These are phyloP conservation scores for Rhodotorula sp. DNA, from an alignment of 1,284 basidiomycete species.

Conservation along the genomic window DNA sequence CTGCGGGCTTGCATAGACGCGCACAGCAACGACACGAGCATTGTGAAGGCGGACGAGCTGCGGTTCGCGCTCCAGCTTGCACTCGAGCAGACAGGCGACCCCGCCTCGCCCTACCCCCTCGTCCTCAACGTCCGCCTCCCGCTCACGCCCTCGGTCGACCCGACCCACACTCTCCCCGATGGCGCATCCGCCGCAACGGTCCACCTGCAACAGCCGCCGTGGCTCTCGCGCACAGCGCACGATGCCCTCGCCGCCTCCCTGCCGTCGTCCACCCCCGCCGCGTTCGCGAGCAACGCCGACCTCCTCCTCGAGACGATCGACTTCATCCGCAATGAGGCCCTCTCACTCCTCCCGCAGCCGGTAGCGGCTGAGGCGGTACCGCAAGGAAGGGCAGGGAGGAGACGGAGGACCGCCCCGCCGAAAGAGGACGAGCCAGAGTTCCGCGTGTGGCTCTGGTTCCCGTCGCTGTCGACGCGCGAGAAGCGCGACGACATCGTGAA, in stretches of 20 bases:
- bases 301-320: constrained; percentile 27
- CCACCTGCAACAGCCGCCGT: constrained; percentile 18
- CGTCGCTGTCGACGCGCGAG: constrained; percentile 46
- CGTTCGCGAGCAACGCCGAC: constrained; percentile 9
- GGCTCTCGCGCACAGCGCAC: constrained; percentile 24
- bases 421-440: constrained; percentile 15
- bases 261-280: background rate
- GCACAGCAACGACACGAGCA: background rate
- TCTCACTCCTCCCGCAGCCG: background rate
- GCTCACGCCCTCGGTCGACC: constrained; percentile 7
- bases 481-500: constrained; percentile 43
- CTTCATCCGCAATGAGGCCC: constrained; percentile 1
- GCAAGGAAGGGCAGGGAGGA: background rate
- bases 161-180: background rate
- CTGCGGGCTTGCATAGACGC: constrained; percentile 13
- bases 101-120: constrained; percentile 9
- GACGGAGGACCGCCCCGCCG: background rate
- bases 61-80: constrained; percentile 7
- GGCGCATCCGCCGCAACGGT: background rate
- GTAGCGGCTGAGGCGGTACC: background rate
- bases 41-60: constrained; percentile 10
- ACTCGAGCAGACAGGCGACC: constrained; percentile 1
- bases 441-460: constrained; percentile 42
- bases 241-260: constrained; percentile 11
- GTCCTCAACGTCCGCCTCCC: constrained; percentile 19